A percentile compares a stretch with the other conserved stretches of the same genome.
Conservation (phyloP, 148 eudicot species). For the Dianthus caryophyllus region DNA sequence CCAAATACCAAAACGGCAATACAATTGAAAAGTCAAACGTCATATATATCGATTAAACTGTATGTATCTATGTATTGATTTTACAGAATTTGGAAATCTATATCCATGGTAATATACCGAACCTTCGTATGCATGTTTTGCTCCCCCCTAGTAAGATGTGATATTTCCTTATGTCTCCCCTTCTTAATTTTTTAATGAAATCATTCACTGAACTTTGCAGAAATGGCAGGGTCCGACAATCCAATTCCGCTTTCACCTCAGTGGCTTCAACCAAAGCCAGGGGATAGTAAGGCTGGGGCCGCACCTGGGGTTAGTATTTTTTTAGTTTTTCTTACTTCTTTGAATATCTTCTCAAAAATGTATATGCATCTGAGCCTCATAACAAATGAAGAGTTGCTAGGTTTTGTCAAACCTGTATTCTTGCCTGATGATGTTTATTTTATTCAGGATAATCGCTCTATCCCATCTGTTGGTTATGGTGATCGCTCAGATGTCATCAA, state of each 20-base stretch:
- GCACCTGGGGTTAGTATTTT: conserved; percentile 54
- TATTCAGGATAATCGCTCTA: conserved; percentile 62
- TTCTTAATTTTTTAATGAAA: no score
- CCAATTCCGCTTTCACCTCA: conserved; percentile 91
- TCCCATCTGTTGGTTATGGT: conserved; percentile 35
- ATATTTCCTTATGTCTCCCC: no score
- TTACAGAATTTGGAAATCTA: no score
- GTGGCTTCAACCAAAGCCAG: conserved; percentile 88
- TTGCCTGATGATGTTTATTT: no score
- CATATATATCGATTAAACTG: no score
- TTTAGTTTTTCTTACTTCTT: conserved; percentile 1
- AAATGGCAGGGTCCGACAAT: conserved; percentile 61
- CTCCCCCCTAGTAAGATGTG: no score
- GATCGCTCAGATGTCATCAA: conserved; percentile 41
- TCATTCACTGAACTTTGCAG: conserved; percentile 41
- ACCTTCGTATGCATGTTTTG: no score
- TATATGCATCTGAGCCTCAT: not conserved
- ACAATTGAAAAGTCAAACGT: no score
- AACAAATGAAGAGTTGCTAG: not conserved
- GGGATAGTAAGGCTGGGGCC: conserved; percentile 69
- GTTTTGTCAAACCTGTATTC: not conserved
- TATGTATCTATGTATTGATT: no score
- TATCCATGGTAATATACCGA: no score
- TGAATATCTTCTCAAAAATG: not conserved
- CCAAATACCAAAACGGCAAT: no score